Evolutionary conservation across 768 basidiomycete species (phyloP).

Genomic region (Suillus variegatus): DNA sequence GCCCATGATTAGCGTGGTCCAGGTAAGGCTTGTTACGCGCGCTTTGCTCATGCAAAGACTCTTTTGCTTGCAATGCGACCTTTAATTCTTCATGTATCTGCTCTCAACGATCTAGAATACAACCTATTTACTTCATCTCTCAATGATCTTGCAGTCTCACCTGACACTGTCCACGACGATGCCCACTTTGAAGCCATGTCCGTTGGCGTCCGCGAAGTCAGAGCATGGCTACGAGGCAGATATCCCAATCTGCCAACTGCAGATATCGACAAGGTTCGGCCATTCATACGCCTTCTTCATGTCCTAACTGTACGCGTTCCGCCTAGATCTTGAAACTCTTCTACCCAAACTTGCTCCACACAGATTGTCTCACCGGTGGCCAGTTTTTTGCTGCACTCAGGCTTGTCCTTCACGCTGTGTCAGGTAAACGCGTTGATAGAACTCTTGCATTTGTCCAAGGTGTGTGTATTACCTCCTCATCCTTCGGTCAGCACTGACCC

Average conservation of each 20-base stretch:
- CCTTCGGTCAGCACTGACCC: constrained; percentile 11
- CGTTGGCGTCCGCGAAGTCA: constrained; percentile 63
- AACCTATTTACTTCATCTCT: constrained; percentile 63
- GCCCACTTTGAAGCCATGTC: constrained; percentile 53
- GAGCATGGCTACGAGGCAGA: constrained; percentile 76
- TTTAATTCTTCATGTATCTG: constrained; percentile 70
- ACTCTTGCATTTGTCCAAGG: constrained; percentile 77
- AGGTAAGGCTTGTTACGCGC: not conserved
- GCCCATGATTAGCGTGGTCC: not conserved
- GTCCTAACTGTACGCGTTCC: not conserved
- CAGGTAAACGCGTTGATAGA: constrained; percentile 64
- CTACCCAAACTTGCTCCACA: constrained; percentile 50
- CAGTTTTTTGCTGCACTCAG: constrained; percentile 79
- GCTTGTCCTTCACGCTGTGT: constrained; percentile 61
- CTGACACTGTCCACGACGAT: constrained; percentile 38
- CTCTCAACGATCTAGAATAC: constrained; percentile 75
- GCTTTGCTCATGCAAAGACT: constrained; percentile 1
- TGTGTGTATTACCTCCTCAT: constrained; percentile 41
- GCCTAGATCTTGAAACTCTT: constrained; percentile 67
- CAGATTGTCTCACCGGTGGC: constrained; percentile 60
- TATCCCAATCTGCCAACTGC: constrained; percentile 54
- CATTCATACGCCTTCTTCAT: constrained; percentile 6
- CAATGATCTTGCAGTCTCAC: constrained; percentile 45
- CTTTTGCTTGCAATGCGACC: constrained; percentile 47
- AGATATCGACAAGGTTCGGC: constrained; percentile 60